These are phyloP conservation scores for Nitzschia sp. DNA, from an alignment of 108 stramenopile genomes.

Conservation along the genomic window DNA sequence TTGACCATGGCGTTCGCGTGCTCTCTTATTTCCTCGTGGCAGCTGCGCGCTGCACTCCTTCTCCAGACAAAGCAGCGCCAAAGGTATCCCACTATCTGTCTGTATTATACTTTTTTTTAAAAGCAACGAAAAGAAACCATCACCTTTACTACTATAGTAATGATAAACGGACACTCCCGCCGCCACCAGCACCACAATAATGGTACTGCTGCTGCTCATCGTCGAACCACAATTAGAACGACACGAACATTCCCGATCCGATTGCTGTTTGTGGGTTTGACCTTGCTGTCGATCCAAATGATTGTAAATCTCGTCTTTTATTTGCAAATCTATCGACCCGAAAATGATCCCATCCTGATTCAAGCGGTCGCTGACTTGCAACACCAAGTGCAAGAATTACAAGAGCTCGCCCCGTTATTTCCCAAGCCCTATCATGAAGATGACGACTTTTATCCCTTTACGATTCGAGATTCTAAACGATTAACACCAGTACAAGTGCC, in stretches of 20 bases:
- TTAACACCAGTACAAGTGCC: slow-evolving; percentile 17
- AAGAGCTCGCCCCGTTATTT: neutral
- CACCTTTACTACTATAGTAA: too few species aligned
- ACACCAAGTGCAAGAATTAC: neutral
- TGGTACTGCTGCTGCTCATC: too few species aligned
- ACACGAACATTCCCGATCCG: neutral
- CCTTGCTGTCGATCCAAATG: neutral
- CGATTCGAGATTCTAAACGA: slow-evolving; percentile 36
- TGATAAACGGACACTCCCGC: too few species aligned
- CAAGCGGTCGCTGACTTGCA: neutral
- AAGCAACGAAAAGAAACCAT: too few species aligned
- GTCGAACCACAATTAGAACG: too few species aligned
- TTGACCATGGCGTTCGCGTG: too few species aligned
- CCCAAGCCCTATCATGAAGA: slow-evolving; percentile 5
- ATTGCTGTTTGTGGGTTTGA: neutral
- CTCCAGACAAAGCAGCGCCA: too few species aligned
- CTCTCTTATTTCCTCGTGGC: too few species aligned
- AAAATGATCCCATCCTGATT: neutral
- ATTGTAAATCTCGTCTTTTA: neutral
- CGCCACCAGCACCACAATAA: too few species aligned
- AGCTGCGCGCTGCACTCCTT: too few species aligned
- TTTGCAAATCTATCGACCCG: neutral
- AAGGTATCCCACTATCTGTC: too few species aligned
- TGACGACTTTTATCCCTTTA: slow-evolving; percentile 28
- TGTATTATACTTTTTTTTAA: too few species aligned